Base-by-base conservation (phyloP, 108 stramenopile genomes). In the Cyclotella atomus region DNA sequence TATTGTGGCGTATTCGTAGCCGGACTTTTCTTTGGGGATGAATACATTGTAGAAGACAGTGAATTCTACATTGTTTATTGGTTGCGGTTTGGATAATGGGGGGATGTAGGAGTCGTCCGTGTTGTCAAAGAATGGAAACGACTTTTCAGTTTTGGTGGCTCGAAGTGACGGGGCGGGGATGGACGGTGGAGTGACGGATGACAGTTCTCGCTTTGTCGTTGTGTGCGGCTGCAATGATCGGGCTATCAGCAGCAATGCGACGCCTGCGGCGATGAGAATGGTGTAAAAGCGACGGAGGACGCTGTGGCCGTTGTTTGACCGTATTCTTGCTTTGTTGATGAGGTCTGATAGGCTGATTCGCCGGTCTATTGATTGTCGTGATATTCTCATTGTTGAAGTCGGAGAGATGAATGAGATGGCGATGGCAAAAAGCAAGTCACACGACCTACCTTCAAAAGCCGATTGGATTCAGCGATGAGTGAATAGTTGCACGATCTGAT, bases 41-140 rank as follows among this genome's bases (percentile, higher is more conserved):
- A 57, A 80, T 1, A 80, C 61, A 68, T 80, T 80, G 44, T 80
- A 80, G 53, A 80, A 80, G 30, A 80, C 49, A 38, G 68, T 69
- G 23, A 68, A 55, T 15, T 59, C 60, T 15, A 14, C n/a, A 32
- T 32, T 19, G 19, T 23, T 10, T 10, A 53, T 41, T 41, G 52
- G 24, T 53, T 23, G 10, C 10, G 19, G 52, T 53, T 53, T 53
- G 1, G 52, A 23, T 2, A 53, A 3, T 24, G 10, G 4, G 3
- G 56, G 56, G 12, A 32, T 12, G 29, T 57, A 32, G 12, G 28
- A 30, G 30, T 57, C 32, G 29, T 57, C 29, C 1, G n/a, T 32
- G 28, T 57, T 12, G n/a, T 32, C 56, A 32, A 57, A 30, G 29
- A 57, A 57, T 28, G 1, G 28, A 14, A 57, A 57, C 32, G 28